Percentiles rank a stretch among this genome's conserved stretches.
Conservation (phyloP, 73 alveolate genomes). For the Paramecium caudatum region DNA sequence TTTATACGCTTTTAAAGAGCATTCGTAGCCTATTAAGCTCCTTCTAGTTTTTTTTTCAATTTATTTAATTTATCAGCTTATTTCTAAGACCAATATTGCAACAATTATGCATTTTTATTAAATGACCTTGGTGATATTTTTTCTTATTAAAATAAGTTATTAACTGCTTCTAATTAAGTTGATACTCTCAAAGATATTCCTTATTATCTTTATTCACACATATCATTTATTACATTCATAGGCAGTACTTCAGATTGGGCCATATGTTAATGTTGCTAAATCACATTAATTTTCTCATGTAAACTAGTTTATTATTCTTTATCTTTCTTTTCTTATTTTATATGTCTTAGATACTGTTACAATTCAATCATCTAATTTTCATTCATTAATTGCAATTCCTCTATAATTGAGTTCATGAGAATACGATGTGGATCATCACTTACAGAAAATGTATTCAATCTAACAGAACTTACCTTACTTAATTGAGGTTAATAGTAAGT, state of each 20-base stretch:
- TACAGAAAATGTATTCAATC: slow-evolving; percentile 46
- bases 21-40: background rate
- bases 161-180: slow-evolving; percentile 22
- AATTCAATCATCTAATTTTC: slow-evolving; percentile 12
- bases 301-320: slow-evolving; percentile 16
- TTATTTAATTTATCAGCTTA: slow-evolving; percentile 1
- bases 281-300: background rate
- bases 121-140: slow-evolving; percentile 36
- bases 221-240: background rate
- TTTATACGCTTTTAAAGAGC: background rate
- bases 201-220: background rate
- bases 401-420: background rate
- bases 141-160: slow-evolving; percentile 1
- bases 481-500: background rate
- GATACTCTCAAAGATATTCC: background rate
- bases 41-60: background rate
- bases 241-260: background rate
- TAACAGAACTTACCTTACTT: slow-evolving; percentile 23
- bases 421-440: slow-evolving; percentile 36
- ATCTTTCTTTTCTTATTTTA: slow-evolving; percentile 16
- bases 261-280: background rate
- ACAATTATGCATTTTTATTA: background rate
- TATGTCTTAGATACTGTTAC: background rate
- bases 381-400: slow-evolving; percentile 28
- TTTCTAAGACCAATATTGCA: background rate